Evolutionary conservation across 2,329 filamentous ascomycete genomes (phyloP).

Genomic region (Penicillium sp.): DNA sequence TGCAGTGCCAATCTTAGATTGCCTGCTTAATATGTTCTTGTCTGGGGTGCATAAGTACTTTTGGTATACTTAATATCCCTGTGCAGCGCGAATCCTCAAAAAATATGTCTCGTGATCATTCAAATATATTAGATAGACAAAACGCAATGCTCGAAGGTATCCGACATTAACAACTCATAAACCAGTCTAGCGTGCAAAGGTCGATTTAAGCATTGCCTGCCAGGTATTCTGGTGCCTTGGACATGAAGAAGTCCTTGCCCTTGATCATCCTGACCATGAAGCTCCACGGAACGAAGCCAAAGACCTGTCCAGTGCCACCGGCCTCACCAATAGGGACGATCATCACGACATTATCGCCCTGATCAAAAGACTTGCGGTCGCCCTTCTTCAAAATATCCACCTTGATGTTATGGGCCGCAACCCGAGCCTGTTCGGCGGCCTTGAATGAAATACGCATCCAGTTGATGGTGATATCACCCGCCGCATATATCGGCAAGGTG

Average conservation of each 20-base stretch:
- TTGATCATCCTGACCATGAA: slow-evolving; percentile 46
- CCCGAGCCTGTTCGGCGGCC: slow-evolving; percentile 25
- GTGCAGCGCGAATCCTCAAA: neutral
- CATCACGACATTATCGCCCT: slow-evolving; percentile 29
- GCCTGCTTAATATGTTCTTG: neutral
- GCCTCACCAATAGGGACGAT: slow-evolving; percentile 29
- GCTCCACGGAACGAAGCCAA: slow-evolving; percentile 39
- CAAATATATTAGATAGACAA: neutral
- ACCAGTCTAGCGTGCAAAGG: neutral
- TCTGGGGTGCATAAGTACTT: neutral
- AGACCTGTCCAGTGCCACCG: slow-evolving; percentile 32
- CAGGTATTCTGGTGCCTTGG: slow-evolving; percentile 21
- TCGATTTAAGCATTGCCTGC: slow-evolving; percentile 15
- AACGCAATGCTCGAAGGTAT: neutral
- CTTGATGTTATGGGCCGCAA: slow-evolving; percentile 30
- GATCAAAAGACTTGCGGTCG: slow-evolving; percentile 21
- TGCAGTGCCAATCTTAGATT: neutral
- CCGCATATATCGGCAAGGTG: slow-evolving; percentile 27
- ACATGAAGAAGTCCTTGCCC: slow-evolving; percentile 43
- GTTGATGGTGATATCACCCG: slow-evolving; percentile 33
- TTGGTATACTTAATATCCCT: neutral
- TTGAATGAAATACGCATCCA: slow-evolving; percentile 28
- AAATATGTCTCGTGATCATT: neutral
- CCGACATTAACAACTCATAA: neutral
- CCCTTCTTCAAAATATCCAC: slow-evolving; percentile 24